A percentile compares a stretch with the other conserved stretches of the same genome.
phyloP scores from a whole-genome alignment of 2,329 filamentous ascomycete genomes.

The Ascochyta koolunga region DNA sequence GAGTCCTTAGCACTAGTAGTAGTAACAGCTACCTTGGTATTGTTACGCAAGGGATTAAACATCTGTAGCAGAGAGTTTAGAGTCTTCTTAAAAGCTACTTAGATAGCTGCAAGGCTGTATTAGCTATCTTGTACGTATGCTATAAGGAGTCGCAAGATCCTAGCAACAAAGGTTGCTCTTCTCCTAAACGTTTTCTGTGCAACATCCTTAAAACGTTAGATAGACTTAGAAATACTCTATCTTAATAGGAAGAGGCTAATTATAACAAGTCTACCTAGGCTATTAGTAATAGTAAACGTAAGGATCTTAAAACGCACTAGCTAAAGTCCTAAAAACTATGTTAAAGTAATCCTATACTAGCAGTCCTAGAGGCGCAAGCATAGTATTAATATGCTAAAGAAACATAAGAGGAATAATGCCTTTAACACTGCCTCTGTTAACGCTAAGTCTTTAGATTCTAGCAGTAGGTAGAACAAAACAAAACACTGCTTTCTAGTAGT shows the following conservation, averaged over 20 bases:
- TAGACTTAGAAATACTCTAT: background rate
- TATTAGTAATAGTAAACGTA: background rate
- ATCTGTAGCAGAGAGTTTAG: conserved; percentile 22
- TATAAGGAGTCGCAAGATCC: conserved; percentile 22
- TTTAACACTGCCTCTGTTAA: conserved; percentile 22
- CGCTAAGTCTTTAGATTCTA: conserved; percentile 19
- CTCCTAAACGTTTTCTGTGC: background rate
- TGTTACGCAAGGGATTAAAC: conserved; percentile 33
- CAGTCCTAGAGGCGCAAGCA: conserved; percentile 4
- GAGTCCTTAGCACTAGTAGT: conserved; percentile 29
- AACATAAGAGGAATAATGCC: conserved; percentile 22
- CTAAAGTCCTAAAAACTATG: background rate
- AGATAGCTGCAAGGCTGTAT: conserved; percentile 31
- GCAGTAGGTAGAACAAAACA: conserved; percentile 18
- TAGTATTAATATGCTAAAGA: conserved; percentile 16
- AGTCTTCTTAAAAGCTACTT: conserved; percentile 29
- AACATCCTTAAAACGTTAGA: background rate
- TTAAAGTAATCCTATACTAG: background rate
- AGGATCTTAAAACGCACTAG: background rate
- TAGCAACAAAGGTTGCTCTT: conserved; percentile 10
- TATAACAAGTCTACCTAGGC: background rate
- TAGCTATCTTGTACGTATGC: conserved; percentile 33
- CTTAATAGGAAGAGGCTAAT: background rate
- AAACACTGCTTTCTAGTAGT: conserved; percentile 9
- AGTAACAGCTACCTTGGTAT: conserved; percentile 39